Conservation (phyloP, 2,329 filamentous ascomycete genomes). For the Paecilomyces sp. region DNA sequence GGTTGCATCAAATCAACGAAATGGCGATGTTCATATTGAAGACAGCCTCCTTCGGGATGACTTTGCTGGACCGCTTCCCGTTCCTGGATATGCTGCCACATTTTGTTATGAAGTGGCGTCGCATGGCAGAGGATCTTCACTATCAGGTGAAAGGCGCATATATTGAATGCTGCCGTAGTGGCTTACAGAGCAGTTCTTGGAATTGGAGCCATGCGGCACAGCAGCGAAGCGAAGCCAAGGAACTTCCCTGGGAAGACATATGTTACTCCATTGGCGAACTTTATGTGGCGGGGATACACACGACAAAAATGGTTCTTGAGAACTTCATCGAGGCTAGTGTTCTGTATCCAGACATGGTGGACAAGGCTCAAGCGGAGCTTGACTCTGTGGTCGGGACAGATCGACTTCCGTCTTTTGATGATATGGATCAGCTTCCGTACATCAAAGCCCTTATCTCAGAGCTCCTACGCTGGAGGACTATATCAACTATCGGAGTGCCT, state of each 20-base stretch:
- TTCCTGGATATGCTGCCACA: constrained; percentile 35
- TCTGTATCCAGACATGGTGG: constrained; percentile 25
- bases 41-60: constrained; percentile 21
- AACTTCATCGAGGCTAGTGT: constrained; percentile 37
- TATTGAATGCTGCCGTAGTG: background rate
- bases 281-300: constrained; percentile 44
- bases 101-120: constrained; percentile 39
- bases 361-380: constrained; percentile 27
- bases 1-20: constrained; percentile 43
- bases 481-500: constrained; percentile 37
- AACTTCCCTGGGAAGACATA: constrained; percentile 36
- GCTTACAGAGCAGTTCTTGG: constrained; percentile 8
- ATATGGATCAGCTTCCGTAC: constrained; percentile 20
- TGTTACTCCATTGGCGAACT: constrained; percentile 38
- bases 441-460: constrained; percentile 22
- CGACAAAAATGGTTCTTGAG: constrained; percentile 40
- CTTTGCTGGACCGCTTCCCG: constrained; percentile 40
- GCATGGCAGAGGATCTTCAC: constrained; percentile 4
- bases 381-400: constrained; percentile 20
- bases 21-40: constrained; percentile 31
- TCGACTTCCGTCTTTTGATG: constrained; percentile 22
- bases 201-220: constrained; percentile 14
- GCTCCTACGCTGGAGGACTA: constrained; percentile 27
- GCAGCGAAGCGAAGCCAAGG: constrained; percentile 29
- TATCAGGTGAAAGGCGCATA: constrained; percentile 3